Conservation (phyloP, 352 stramenopile genomes). For the Pilasporangium apinafurcum region DNA sequence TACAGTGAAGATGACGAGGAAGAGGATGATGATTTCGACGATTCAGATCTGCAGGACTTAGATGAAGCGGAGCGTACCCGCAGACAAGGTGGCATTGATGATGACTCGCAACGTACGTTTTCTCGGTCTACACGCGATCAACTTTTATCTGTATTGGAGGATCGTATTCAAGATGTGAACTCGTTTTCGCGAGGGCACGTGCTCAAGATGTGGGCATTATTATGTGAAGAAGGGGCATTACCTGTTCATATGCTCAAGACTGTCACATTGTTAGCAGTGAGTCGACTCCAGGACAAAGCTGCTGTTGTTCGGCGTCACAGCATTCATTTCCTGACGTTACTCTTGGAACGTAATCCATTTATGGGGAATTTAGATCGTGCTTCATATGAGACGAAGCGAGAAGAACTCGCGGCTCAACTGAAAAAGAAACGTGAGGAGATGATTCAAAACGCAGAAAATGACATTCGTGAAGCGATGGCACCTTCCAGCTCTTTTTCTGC, state of each 20-base stretch:
- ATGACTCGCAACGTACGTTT: conserved; percentile 22
- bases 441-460: conserved; percentile 73
- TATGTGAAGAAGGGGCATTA: conserved; percentile 82
- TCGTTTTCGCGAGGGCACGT: conserved; percentile 89
- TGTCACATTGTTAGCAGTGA: conserved; percentile 74
- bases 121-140: conserved; percentile 61
- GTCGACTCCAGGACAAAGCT: conserved; percentile 92
- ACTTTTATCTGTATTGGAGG: conserved; percentile 86
- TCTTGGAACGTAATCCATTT: conserved; percentile 94
- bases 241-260: conserved; percentile 82
- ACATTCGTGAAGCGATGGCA: conserved; percentile 58
- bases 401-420: conserved; percentile 55
- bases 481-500: no score
- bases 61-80: conserved; percentile 2
- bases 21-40: conserved; percentile 4
- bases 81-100: conserved; percentile 5
- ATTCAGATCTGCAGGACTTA: no score
- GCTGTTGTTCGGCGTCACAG: conserved; percentile 88
- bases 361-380: conserved; percentile 84
- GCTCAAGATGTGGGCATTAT: conserved; percentile 86
- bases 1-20: conserved; percentile 18
- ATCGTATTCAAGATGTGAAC: conserved; percentile 89
- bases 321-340: conserved; percentile 79
- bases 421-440: conserved; percentile 68
- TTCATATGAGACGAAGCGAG: conserved; percentile 80